Evolutionary conservation across 1,284 basidiomycete genomes (phyloP).

Genomic region (Volvariella volvacea): DNA sequence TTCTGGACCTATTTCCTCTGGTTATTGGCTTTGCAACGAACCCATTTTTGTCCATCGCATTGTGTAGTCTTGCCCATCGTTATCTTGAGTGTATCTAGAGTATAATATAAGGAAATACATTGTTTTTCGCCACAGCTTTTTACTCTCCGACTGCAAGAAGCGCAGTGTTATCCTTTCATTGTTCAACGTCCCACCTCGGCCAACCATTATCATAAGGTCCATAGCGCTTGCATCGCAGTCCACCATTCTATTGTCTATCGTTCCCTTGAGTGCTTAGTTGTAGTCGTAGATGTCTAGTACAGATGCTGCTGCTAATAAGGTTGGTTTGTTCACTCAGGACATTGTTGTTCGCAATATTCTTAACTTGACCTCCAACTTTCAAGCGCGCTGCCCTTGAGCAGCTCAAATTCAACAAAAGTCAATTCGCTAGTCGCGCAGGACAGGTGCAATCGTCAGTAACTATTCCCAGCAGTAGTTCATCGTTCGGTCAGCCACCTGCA

Average conservation of each 20-base stretch:
- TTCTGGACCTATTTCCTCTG: too few species aligned
- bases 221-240: constrained; percentile 7
- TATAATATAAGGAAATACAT: constrained; percentile 1
- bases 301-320: constrained; percentile 30
- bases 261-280: constrained; percentile 8
- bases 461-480: constrained; percentile 11
- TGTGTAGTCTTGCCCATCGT: too few species aligned
- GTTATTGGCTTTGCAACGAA: background rate
- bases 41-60: too few species aligned
- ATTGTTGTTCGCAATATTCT: constrained; percentile 10
- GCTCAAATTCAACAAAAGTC: constrained; percentile 52
- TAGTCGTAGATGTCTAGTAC: constrained; percentile 22
- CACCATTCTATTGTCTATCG: constrained; percentile 18
- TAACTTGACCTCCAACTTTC: constrained; percentile 13
- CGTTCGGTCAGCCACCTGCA: constrained; percentile 31
- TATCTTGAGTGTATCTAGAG: background rate
- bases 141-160: constrained; percentile 17
- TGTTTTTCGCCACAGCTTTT: constrained; percentile 12
- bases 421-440: constrained; percentile 28
- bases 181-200: constrained; percentile 11
- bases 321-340: constrained; percentile 16
- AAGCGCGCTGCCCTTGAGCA: constrained; percentile 56
- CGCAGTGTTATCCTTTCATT: constrained; percentile 1
- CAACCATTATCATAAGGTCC: constrained; percentile 14
- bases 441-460: constrained; percentile 23